A percentile compares a stretch with the other conserved stretches of the same genome.
phyloP scores from a whole-genome alignment of 2,329 filamentous ascomycete genomes.

The Pochonia chlamydosporia region DNA sequence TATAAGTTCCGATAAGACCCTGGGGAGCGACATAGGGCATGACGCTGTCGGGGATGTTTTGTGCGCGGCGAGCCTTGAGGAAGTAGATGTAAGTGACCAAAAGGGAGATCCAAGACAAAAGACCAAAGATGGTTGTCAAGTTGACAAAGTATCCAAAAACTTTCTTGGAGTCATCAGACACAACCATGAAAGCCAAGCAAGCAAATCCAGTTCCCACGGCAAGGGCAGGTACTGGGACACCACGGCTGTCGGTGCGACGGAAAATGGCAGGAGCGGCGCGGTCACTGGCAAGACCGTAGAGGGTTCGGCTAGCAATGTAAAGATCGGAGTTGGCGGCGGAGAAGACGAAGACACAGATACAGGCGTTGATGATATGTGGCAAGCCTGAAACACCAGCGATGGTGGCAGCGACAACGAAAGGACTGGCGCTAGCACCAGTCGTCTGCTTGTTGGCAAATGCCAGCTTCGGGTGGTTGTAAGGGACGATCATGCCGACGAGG shows the following conservation, averaged over 20 bases:
- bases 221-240: conserved; percentile 65
- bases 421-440: conserved; percentile 44
- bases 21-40: conserved; percentile 66
- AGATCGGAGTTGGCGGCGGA: conserved; percentile 72
- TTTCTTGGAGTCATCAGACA: conserved; percentile 46
- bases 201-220: conserved; percentile 55
- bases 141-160: conserved; percentile 64
- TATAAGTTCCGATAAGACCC: conserved; percentile 63
- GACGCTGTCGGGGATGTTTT: conserved; percentile 47
- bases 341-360: conserved; percentile 71
- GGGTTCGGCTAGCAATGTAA: conserved; percentile 67
- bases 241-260: conserved; percentile 62
- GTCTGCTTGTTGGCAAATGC: conserved; percentile 45
- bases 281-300: conserved; percentile 68
- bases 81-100: conserved; percentile 64
- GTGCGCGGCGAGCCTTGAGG: conserved; percentile 55
- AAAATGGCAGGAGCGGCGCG: conserved; percentile 68
- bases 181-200: conserved; percentile 64
- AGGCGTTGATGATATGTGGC: conserved; percentile 65
- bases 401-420: conserved; percentile 69
- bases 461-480: conserved; percentile 59
- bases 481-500: conserved; percentile 70
- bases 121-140: conserved; percentile 60
- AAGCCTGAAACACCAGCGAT: conserved; percentile 57
- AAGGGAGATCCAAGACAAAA: conserved; percentile 63